A percentile compares a stretch with the other conserved stretches of the same genome.
Conservation (phyloP, 805 yeast genomes). For the Pichia scutulata region DNA sequence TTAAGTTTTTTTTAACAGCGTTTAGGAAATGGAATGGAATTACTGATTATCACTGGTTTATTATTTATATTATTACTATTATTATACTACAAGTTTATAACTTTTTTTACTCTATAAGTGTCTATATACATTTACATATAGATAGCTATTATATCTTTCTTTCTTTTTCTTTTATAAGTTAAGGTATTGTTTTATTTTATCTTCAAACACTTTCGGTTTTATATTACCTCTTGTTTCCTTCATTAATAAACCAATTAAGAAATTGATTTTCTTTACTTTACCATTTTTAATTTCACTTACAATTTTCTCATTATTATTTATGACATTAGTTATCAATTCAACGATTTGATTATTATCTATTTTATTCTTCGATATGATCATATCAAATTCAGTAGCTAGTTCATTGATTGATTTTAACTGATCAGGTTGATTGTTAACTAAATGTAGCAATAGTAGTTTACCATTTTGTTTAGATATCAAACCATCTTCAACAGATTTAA, state of each 20-base stretch:
- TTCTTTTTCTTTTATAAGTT: background rate
- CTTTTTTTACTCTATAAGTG: background rate
- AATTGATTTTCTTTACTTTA: slow-evolving; percentile 59
- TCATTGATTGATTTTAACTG: slow-evolving; percentile 27
- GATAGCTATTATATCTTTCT: background rate
- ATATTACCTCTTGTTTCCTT: slow-evolving; percentile 62
- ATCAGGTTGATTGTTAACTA: slow-evolving; percentile 43
- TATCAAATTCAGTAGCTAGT: slow-evolving; percentile 48
- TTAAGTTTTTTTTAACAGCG: background rate
- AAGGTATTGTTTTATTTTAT: slow-evolving; percentile 17
- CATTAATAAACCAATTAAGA: slow-evolving; percentile 81
- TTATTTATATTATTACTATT: background rate
- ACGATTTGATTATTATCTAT: slow-evolving; percentile 3
- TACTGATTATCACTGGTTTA: background rate
- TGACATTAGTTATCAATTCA: slow-evolving; percentile 22
- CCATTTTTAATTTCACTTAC: slow-evolving; percentile 52
- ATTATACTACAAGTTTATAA: background rate
- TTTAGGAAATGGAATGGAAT: background rate
- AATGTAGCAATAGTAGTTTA: slow-evolving; percentile 52
- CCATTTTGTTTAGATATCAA: slow-evolving; percentile 55
- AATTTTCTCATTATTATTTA: slow-evolving; percentile 39
- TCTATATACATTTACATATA: background rate
- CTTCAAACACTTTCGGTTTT: slow-evolving; percentile 21
- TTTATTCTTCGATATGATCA: slow-evolving; percentile 31
- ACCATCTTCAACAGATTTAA: slow-evolving; percentile 38